phyloP scores from a whole-genome alignment of 1,284 basidiomycete genomes.

The Trichosporon sp. region DNA sequence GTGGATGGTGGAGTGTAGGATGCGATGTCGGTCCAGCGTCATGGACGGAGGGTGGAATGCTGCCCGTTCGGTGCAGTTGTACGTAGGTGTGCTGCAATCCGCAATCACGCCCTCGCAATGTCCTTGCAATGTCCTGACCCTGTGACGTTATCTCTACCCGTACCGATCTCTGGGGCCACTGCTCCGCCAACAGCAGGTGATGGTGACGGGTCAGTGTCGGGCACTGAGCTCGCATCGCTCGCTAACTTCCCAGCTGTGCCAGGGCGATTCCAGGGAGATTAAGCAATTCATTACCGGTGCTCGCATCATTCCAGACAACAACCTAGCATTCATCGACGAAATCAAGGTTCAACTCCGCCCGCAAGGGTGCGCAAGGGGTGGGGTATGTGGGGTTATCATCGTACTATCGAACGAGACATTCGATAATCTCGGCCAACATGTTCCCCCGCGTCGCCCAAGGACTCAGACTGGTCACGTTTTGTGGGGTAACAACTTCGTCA shows the following conservation, averaged over 20 bases:
- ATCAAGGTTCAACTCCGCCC: constrained; percentile 9
- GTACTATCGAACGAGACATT: constrained; percentile 4
- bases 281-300: not conserved
- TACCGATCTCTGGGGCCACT: constrained; percentile 11
- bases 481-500: constrained; percentile 5
- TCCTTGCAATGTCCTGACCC: constrained; percentile 8
- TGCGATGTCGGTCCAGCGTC: not conserved
- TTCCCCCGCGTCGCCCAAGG: constrained; percentile 9
- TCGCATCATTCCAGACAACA: constrained; percentile 6
- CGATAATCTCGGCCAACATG: not conserved
- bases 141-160: constrained; percentile 15
- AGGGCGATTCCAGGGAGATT: constrained; percentile 12
- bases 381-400: constrained; percentile 5
- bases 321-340: not conserved
- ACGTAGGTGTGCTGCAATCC: not conserved
- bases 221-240: not conserved
- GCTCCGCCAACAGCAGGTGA: not conserved
- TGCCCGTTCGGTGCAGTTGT: not conserved
- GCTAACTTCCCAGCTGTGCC: not conserved
- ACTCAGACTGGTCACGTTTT: not conserved
- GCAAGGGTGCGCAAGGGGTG: not conserved
- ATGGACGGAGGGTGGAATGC: constrained; percentile 4
- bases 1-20: not conserved
- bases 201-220: not conserved
- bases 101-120: not conserved